Evolutionary conservation across 768 basidiomycete genomes (phyloP), one percentile per base, ranked within the genome.

Genomic region (Pleurotus eryngii): DNA sequence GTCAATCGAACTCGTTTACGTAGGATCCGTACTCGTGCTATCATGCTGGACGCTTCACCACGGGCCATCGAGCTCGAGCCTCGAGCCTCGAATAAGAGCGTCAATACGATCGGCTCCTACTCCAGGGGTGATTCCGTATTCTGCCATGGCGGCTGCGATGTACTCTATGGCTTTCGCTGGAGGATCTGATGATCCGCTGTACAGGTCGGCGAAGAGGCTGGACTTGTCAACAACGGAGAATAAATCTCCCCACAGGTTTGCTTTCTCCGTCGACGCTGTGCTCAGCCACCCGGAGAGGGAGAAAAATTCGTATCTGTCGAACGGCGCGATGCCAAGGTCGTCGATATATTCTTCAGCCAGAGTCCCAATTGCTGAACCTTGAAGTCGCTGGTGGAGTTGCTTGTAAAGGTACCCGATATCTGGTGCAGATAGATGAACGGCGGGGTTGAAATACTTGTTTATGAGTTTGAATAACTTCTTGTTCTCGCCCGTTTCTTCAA

Each of bases 361-460:
- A 9, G 17, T 40, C 37, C 38, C 39, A 4, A 54, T 20, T 12
- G 38, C 39, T 22, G 17, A 18, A 18, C 24, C 39, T 22, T 42
- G 39, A 38, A 54, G 12, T n/a, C 39, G 51, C 18, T 40, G n/a
- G 9, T 54, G 20, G 15, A 54, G 51, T 54, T 54, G 39, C 51
- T n/a, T n/a, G 51, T 54, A 54, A 15, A 54, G 27, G 51, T 54
- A 54, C 3, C 24, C 5, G 18, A 42, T 24, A 24, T 54, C 38
- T 35, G n/a, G 22, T 15, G 20, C 17, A 18, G 51, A 42, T n/a
- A 54, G 35, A 11, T 20, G 22, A 22, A 20, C n/a, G 18, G 51
- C 14, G 51, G 51, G 51, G 20, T 54, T 54, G 51, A 54, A 54
- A n/a, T 54, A 54, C 24, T 54, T 42, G 51, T 54, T 54, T n/a